These are phyloP conservation scores for Colletotrichum tofieldiae DNA, from an alignment of 2,329 filamentous ascomycete species.

Conservation along the genomic window DNA sequence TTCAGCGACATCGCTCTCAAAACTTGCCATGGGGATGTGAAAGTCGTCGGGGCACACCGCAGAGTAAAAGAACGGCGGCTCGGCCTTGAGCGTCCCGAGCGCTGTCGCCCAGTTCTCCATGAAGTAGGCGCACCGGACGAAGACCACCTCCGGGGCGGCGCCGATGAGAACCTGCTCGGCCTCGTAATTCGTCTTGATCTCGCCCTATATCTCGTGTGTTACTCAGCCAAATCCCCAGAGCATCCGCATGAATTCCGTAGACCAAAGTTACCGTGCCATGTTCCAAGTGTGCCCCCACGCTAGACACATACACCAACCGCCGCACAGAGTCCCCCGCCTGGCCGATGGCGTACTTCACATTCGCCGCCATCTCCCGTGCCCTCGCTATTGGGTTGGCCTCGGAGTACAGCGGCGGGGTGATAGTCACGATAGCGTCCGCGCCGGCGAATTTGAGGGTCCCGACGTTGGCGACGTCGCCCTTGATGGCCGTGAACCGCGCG, in stretches of 20 bases:
- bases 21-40: constrained; percentile 52
- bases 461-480: constrained; percentile 51
- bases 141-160: constrained; percentile 45
- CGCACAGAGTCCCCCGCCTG: constrained; percentile 43
- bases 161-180: constrained; percentile 45
- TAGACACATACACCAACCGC: constrained; percentile 41
- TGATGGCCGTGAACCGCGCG: constrained; percentile 49
- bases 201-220: constrained; percentile 45
- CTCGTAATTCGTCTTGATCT: constrained; percentile 47
- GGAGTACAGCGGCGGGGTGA: constrained; percentile 53
- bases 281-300: constrained; percentile 51
- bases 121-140: constrained; percentile 45
- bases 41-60: constrained; percentile 49
- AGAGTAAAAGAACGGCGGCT: constrained; percentile 48
- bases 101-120: constrained; percentile 44
- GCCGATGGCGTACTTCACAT: constrained; percentile 51
- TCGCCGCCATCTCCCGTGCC: constrained; percentile 54
- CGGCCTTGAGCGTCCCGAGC: constrained; percentile 42
- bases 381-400: constrained; percentile 46
- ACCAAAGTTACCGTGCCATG: constrained; percentile 48
- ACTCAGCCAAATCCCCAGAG: neutral
- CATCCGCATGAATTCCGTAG: no score
- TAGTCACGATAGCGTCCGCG: constrained; percentile 53
- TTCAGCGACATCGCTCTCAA: neutral
- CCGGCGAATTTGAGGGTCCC: constrained; percentile 48